Evolutionary conservation across 2,329 filamentous ascomycete species (phyloP).

Genomic region (Talaromyces sp.): DNA sequence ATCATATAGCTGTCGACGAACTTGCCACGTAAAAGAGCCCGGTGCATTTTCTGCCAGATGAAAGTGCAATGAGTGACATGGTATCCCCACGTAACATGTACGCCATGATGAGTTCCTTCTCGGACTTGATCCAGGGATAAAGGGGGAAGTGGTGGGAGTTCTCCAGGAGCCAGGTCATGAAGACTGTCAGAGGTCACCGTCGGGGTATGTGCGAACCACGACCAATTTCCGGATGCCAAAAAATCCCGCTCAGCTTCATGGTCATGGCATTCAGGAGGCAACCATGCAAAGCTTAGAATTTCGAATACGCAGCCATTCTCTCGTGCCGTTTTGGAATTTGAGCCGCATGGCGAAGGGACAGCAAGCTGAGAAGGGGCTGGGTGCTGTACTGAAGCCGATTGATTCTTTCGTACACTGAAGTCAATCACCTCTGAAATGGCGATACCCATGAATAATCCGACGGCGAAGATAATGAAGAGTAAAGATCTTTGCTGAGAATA

Average conservation of each 20-base stretch:
- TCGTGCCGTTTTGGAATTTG: neutral
- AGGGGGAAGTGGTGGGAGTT: neutral
- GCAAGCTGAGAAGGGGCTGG: neutral
- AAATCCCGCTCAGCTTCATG: neutral
- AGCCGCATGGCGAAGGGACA: neutral
- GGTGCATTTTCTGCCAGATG: slow-evolving; percentile 3
- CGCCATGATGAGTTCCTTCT: neutral
- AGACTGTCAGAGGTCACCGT: neutral
- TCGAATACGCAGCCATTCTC: neutral
- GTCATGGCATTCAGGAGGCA: neutral
- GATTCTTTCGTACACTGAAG: neutral
- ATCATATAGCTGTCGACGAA: neutral
- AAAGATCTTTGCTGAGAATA: neutral
- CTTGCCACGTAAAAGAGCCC: neutral
- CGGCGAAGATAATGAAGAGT: neutral
- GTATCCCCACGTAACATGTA: slow-evolving; percentile 3
- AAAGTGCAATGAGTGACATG: neutral
- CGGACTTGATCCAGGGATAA: neutral
- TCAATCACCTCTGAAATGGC: neutral
- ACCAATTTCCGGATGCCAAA: neutral
- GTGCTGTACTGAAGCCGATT: neutral
- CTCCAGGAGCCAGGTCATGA: neutral
- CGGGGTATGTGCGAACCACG: neutral
- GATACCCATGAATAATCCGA: neutral
- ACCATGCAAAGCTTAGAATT: neutral